These are phyloP conservation scores for Binderoboletus segoi DNA, from an alignment of 1,284 basidiomycete species.

Conservation along the genomic window DNA sequence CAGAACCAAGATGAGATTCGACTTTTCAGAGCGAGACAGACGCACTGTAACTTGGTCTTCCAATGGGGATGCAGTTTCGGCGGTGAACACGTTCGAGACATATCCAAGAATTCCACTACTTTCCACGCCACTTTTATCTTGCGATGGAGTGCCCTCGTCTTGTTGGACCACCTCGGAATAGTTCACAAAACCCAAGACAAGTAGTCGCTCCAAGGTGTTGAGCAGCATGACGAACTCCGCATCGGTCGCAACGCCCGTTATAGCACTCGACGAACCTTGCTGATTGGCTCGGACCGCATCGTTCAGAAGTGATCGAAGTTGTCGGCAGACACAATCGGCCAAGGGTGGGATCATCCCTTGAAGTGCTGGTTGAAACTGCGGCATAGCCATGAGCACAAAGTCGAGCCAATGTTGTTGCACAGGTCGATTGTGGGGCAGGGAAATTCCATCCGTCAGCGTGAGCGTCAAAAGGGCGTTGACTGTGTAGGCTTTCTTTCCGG, in stretches of 20 bases:
- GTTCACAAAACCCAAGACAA: constrained; percentile 64
- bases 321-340: constrained; percentile 79
- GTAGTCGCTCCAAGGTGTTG: constrained; percentile 80
- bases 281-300: constrained; percentile 55
- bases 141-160: constrained; percentile 57
- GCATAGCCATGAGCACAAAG: constrained; percentile 89
- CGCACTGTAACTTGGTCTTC: constrained; percentile 64
- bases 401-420: constrained; percentile 96
- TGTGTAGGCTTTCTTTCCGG: constrained; percentile 41
- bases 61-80: constrained; percentile 50
- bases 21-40: constrained; percentile 8
- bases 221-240: constrained; percentile 84
- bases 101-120: constrained; percentile 74
- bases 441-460: constrained; percentile 81
- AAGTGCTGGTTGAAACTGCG: constrained; percentile 76
- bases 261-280: constrained; percentile 43
- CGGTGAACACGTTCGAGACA: constrained; percentile 78
- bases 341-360: constrained; percentile 75
- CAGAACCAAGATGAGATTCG: constrained; percentile 8
- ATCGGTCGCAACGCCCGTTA: constrained; percentile 62
- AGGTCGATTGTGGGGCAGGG: constrained; percentile 67
- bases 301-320: constrained; percentile 61
- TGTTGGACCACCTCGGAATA: constrained; percentile 48
- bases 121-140: constrained; percentile 59
- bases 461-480: constrained; percentile 75